Evolutionary conservation across 768 basidiomycete genomes (phyloP).

Genomic region (Tylopilus vinaceipallidus): DNA sequence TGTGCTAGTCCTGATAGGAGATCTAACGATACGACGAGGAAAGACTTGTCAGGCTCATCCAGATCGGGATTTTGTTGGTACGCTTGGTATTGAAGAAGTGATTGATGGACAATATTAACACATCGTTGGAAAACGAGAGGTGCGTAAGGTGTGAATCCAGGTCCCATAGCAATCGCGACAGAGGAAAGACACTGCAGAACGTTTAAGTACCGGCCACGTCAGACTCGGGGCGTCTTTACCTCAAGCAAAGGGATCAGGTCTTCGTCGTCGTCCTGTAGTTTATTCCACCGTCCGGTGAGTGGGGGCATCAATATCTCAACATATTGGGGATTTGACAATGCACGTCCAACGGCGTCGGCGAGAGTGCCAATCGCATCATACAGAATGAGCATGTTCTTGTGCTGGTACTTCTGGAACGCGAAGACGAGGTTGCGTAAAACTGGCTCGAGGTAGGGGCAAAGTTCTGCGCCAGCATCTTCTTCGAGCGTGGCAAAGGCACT

Average conservation of each 20-base stretch:
- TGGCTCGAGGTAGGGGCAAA: slow-evolving; percentile 92
- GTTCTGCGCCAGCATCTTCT: slow-evolving; percentile 89
- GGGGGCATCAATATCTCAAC: slow-evolving; percentile 98
- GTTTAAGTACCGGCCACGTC: slow-evolving; percentile 1
- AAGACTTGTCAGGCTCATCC: slow-evolving; percentile 95
- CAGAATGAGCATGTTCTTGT: slow-evolving; percentile 97
- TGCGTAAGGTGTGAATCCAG: slow-evolving; percentile 85
- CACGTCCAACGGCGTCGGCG: slow-evolving; percentile 91
- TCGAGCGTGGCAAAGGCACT: slow-evolving; percentile 98
- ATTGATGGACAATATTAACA: slow-evolving; percentile 76
- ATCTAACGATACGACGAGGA: slow-evolving; percentile 98
- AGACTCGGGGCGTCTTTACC: slow-evolving; percentile 47
- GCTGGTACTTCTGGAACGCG: slow-evolving; percentile 97
- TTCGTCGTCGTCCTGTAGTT: slow-evolving; percentile 85
- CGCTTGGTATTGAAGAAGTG: slow-evolving; percentile 82
- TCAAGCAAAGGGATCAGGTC: slow-evolving; percentile 94
- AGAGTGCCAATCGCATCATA: slow-evolving; percentile 99
- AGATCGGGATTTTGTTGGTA: slow-evolving; percentile 86
- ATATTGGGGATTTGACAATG: slow-evolving; percentile 80
- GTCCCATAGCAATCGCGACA: slow-evolving; percentile 93
- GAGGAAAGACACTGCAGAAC: slow-evolving; percentile 87
- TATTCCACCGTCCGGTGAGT: slow-evolving; percentile 85
- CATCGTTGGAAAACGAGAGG: slow-evolving; percentile 92
- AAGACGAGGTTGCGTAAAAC: slow-evolving; percentile 92
- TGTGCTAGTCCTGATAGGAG: slow-evolving; percentile 94